phyloP scores from a whole-genome alignment of 257 asterid species.

The Solanum chiquidenum region DNA sequence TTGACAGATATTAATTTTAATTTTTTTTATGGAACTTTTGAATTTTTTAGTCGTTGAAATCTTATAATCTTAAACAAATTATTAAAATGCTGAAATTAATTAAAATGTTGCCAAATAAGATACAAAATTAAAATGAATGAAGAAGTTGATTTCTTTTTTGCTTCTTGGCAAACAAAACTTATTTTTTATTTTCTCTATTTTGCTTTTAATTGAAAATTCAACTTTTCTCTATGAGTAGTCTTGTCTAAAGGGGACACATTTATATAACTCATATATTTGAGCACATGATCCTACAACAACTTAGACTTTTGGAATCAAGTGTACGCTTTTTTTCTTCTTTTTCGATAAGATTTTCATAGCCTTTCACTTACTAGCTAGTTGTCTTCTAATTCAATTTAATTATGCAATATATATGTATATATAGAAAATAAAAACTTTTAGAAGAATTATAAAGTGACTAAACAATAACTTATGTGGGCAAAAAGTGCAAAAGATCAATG shows the following conservation, averaged over 20 bases:
- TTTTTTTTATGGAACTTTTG: background rate
- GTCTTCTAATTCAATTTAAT: background rate
- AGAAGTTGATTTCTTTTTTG: background rate
- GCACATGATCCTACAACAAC: background rate
- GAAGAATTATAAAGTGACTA: background rate
- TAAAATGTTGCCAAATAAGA: background rate
- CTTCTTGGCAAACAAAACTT: background rate
- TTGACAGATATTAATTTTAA: background rate
- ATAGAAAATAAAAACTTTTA: background rate
- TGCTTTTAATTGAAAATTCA: background rate
- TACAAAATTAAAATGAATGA: background rate
- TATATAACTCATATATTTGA: background rate
- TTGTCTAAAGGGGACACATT: background rate
- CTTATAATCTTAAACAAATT: background rate
- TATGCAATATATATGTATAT: background rate
- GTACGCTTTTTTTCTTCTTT: background rate
- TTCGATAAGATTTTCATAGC: background rate
- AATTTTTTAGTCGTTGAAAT: background rate
- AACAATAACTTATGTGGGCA: background rate
- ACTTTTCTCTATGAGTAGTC: background rate
- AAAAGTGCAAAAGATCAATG: background rate
- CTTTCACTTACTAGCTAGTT: background rate
- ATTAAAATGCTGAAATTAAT: background rate
- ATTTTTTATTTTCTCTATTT: background rate
- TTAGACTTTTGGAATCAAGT: background rate